These are phyloP conservation scores for Sequoia sempervirens DNA, from an alignment of 75 land plant species.

Conservation along the genomic window DNA sequence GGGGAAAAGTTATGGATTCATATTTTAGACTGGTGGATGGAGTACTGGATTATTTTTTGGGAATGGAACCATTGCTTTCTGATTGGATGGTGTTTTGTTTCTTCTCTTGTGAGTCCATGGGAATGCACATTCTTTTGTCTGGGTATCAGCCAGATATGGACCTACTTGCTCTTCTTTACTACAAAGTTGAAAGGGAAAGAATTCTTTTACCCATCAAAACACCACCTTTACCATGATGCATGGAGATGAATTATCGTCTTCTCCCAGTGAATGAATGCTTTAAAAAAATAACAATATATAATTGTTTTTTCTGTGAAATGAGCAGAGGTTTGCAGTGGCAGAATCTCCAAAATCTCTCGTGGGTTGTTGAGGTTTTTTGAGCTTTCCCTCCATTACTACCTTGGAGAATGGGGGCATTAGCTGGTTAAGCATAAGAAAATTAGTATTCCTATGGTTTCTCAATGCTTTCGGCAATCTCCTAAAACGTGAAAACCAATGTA, in stretches of 20 bases:
- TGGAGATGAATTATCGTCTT: constrained; percentile 6
- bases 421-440: constrained; percentile 6
- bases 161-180: constrained; percentile 9
- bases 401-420: constrained; percentile 5
- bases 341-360: constrained; percentile 10
- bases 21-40: not conserved
- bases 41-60: not conserved
- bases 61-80: not conserved
- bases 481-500: constrained; percentile 5
- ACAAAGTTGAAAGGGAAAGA: not conserved
- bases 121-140: constrained; percentile 11
- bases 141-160: constrained; percentile 2
- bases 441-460: constrained; percentile 7
- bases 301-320: not conserved
- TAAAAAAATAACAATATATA: not conserved
- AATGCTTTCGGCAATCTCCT: constrained; percentile 6
- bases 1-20: not conserved
- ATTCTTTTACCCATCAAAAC: not conserved
- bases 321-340: constrained; percentile 2
- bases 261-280: not conserved
- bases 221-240: not conserved
- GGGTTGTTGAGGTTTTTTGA: constrained; percentile 3
- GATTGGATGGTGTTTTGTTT: constrained; percentile 8
- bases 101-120: not conserved
- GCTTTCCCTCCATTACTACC: not conserved